Percentiles rank a stretch among this genome's conserved stretches.
Evolutionary conservation across 2,329 filamentous ascomycete genomes (phyloP).

Genomic region (Domatiomyces catenatus): DNA sequence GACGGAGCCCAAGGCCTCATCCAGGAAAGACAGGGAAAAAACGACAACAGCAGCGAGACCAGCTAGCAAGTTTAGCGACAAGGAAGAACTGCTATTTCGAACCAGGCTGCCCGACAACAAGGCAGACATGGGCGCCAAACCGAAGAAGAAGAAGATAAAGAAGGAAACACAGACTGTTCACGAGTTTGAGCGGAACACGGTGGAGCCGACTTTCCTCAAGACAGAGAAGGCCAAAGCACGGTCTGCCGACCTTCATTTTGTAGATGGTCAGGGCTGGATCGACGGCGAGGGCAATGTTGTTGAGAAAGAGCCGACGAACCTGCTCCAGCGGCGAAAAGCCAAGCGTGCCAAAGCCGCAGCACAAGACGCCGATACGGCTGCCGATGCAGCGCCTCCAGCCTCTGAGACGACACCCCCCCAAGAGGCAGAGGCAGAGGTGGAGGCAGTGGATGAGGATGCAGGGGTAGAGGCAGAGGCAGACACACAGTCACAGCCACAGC

Average conservation of each 20-base stretch:
- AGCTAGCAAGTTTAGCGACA: constrained; percentile 63
- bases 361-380: neutral
- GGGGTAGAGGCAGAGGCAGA: constrained; percentile 19
- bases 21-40: constrained; percentile 31
- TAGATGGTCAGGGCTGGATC: constrained; percentile 80
- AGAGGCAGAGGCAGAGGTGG: constrained; percentile 16
- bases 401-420: constrained; percentile 25
- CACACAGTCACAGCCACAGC: neutral
- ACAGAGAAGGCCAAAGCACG: constrained; percentile 29
- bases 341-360: constrained; percentile 16
- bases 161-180: constrained; percentile 59
- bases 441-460: constrained; percentile 5
- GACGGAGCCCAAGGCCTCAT: constrained; percentile 47
- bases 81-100: constrained; percentile 71
- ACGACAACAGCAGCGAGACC: constrained; percentile 41
- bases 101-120: constrained; percentile 54
- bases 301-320: constrained; percentile 30
- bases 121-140: constrained; percentile 8
- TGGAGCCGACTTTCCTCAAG: constrained; percentile 69
- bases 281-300: constrained; percentile 63
- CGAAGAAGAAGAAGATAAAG: constrained; percentile 30
- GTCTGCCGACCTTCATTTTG: constrained; percentile 46
- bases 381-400: neutral
- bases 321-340: constrained; percentile 7
- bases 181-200: constrained; percentile 75